Evolutionary conservation across 257 asterid genomes (phyloP).

Genomic region (Cordia subcordata): DNA sequence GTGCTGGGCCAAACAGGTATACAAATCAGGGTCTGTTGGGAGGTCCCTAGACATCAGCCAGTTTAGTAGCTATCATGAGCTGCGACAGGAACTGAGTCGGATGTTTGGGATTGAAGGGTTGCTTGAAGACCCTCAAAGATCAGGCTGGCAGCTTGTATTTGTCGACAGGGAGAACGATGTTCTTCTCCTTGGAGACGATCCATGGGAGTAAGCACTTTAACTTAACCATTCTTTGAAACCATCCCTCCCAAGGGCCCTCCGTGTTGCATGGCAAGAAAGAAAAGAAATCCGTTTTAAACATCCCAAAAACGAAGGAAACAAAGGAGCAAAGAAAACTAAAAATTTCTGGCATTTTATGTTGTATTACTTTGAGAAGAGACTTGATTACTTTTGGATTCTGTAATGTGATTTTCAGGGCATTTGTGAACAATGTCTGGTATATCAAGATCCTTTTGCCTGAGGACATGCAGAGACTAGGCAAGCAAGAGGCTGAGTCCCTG

Average conservation of each 20-base stretch:
- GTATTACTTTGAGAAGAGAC: not conserved
- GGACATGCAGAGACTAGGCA: slow-evolving; percentile 78
- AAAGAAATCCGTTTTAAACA: no score
- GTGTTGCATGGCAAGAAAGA: no score
- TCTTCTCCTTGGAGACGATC: slow-evolving; percentile 99
- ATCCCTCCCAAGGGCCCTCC: no score
- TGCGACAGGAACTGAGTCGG: slow-evolving; percentile 80
- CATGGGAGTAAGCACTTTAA: slow-evolving; percentile 80
- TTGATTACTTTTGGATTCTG: slow-evolving; percentile 9
- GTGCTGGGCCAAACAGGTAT: slow-evolving; percentile 44
- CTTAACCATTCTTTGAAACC: not conserved
- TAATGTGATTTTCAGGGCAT: slow-evolving; percentile 47
- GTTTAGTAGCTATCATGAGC: slow-evolving; percentile 93
- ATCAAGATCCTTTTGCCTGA: slow-evolving; percentile 94
- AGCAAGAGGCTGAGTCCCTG: slow-evolving; percentile 58
- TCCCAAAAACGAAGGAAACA: not conserved
- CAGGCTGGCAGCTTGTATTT: slow-evolving; percentile 99
- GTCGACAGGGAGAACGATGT: slow-evolving; percentile 97
- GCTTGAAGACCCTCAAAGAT: slow-evolving; percentile 96
- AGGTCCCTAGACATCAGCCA: slow-evolving; percentile 89
- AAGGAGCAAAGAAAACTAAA: no score
- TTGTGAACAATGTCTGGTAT: slow-evolving; percentile 87
- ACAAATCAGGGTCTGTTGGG: slow-evolving; percentile 81
- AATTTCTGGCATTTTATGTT: no score
- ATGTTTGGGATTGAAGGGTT: slow-evolving; percentile 92